Evolutionary conservation across 1,284 basidiomycete species (phyloP).

Genomic region (Apiotrichum mycotoxinovorans): DNA sequence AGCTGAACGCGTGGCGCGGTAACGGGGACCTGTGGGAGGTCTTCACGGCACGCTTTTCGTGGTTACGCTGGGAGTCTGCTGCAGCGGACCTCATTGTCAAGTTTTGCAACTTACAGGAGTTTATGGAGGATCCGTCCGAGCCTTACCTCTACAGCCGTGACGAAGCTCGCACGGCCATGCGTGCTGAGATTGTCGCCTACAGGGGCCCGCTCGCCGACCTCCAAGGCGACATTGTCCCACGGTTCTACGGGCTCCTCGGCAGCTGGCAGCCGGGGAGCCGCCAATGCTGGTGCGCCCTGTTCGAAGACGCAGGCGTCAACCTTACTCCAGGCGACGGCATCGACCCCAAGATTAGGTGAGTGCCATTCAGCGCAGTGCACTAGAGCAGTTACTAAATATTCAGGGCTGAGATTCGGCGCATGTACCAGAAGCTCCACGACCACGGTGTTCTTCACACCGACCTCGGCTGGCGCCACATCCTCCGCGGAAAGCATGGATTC

Average conservation of each 20-base stretch:
- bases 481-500: neutral
- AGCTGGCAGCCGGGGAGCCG: conserved; percentile 2
- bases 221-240: conserved; percentile 11
- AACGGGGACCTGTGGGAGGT: conserved; percentile 3
- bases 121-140: neutral
- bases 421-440: conserved; percentile 9
- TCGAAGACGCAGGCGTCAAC: conserved; percentile 9
- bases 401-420: conserved; percentile 1
- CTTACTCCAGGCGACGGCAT: neutral
- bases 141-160: neutral
- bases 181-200: conserved; percentile 1
- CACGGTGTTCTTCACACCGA: conserved; percentile 12
- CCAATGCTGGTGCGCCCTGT: conserved; percentile 11
- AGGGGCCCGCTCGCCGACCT: conserved; percentile 2
- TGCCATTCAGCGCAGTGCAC: too few species aligned
- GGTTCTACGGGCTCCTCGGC: conserved; percentile 10
- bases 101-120: conserved; percentile 6
- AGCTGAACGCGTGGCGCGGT: conserved; percentile 2
- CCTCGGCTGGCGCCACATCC: conserved; percentile 14
- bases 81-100: conserved; percentile 10
- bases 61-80: neutral
- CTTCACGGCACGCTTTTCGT: conserved; percentile 6
- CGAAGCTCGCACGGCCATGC: neutral
- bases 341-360: neutral
- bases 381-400: too few species aligned